Evolutionary conservation across 495 filamentous ascomycete genomes (phyloP).

Genomic region (Penicillium desertorum): DNA sequence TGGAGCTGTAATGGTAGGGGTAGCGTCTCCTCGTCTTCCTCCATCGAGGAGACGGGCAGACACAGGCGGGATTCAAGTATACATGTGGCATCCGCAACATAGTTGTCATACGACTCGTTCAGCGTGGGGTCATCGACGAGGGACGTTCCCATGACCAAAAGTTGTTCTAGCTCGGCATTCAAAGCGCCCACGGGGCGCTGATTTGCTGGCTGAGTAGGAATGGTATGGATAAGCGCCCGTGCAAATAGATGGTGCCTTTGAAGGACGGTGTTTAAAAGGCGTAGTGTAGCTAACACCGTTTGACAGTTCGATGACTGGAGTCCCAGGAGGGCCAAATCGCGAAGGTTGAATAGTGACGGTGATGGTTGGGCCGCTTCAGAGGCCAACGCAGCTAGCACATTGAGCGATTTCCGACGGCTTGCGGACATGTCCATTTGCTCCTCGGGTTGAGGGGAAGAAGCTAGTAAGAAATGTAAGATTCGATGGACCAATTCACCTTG

Average conservation of each 20-base stretch:
- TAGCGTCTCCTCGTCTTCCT: constrained; percentile 26
- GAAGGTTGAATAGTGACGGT: constrained; percentile 86
- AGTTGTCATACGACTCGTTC: constrained; percentile 76
- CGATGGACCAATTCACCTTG: constrained; percentile 90
- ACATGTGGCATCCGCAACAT: constrained; percentile 74
- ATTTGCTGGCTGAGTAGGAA: constrained; percentile 61
- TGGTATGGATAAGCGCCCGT: constrained; percentile 65
- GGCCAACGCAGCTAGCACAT: constrained; percentile 75
- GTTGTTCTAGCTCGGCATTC: constrained; percentile 71
- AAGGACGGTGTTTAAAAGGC: constrained; percentile 78
- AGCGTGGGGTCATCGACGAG: constrained; percentile 70
- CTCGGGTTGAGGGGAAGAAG: constrained; percentile 56
- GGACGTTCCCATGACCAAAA: constrained; percentile 70
- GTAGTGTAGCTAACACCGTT: constrained; percentile 83
- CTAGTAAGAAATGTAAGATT: constrained; percentile 89
- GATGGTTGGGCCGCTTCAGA: constrained; percentile 66
- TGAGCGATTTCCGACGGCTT: constrained; percentile 81
- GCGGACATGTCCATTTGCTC: constrained; percentile 58
- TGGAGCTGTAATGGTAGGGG: constrained; percentile 48
- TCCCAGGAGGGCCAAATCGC: constrained; percentile 84
- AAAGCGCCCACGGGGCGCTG: constrained; percentile 75
- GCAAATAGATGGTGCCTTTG: constrained; percentile 85
- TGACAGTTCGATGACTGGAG: constrained; percentile 82
- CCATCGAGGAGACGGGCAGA: constrained; percentile 30
- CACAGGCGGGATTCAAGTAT: constrained; percentile 73